phyloP scores from a whole-genome alignment of 305 asterid genomes.

The Nicotiana rustica region DNA sequence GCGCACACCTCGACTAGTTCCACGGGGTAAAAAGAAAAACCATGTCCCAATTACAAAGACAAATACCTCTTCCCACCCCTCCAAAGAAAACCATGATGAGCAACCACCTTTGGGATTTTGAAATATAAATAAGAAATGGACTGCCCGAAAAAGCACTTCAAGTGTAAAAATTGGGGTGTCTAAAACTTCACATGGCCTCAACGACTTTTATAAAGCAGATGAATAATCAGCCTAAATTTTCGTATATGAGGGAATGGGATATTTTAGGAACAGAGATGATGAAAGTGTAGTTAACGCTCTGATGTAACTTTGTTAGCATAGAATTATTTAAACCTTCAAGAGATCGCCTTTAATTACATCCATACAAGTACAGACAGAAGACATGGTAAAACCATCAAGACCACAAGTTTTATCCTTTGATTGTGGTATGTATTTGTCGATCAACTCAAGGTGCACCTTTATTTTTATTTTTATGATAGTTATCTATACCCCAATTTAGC shows the following conservation, averaged over 20 bases:
- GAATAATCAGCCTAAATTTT: not conserved
- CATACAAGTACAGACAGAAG: not conserved
- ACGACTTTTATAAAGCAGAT: not conserved
- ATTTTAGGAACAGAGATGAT: not conserved
- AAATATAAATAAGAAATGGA: not conserved
- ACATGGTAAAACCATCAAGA: slow-evolving; percentile 5
- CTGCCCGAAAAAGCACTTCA: not conserved
- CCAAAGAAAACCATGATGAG: not conserved
- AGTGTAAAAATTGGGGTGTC: not conserved
- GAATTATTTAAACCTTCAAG: slow-evolving; percentile 4
- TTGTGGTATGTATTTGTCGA: not conserved
- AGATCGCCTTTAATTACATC: not conserved
- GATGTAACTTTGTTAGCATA: slow-evolving; percentile 9
- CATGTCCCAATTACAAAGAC: not conserved
- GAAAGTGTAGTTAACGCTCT: not conserved
- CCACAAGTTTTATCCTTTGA: not conserved
- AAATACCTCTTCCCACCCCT: not conserved
- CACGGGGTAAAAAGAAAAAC: not conserved
- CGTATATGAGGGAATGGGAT: not conserved
- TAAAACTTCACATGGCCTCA: not conserved
- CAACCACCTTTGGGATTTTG: not conserved
- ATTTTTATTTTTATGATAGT: not conserved
- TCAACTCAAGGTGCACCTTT: not conserved
- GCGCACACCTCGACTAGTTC: too few relatives aligned
- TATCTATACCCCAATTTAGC: not conserved